Base-by-base conservation (phyloP, 768 basidiomycete species). In the Hericium erinaceus region DNA sequence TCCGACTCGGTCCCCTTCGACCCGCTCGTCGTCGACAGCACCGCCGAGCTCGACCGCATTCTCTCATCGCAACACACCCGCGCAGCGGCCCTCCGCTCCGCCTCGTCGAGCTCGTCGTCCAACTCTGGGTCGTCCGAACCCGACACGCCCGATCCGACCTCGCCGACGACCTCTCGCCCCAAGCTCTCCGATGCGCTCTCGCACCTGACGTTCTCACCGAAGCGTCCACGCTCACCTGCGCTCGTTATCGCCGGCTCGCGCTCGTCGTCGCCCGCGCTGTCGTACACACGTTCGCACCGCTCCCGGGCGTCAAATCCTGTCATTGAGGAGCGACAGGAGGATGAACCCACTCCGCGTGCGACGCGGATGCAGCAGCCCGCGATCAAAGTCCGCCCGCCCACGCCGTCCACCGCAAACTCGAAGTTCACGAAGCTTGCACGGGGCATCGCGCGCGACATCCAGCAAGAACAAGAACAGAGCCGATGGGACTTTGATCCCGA, bases 201-300 rank as follows among this genome's bases (percentile, higher is more conserved):
- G 38, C 80, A 81, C 46, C 80, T 86, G 40, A 80, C 81, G 0
- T 87, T 91, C 69, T 89, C 88, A 13, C 89, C 89, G 1, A 83
- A 85, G 65, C 80, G 89, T 13, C 89, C 87, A 1, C 81, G 86
- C 46, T 63, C 62, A 26, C 62, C 62, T 12, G 60, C 60, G 6
- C 48, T 63, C 40, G 48, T 24, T 6, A 52, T 58, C 44, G 38
- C 38, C 3, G 55, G 12, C 13, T 41, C 56, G 3, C 57, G 57
- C 16, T 41, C 60, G 44, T 26, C 56, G 22, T 59, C 60, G 4
- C 57, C 57, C 26, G 13, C 13, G n/a, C 16, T 26, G 13, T 52
- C 41, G 16, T 54, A 33, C 33, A 38, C 41, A 6, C 60, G 44
- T 6, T 46, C 44, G 15, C 16, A 13, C 44, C 44, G 44, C 16